These are phyloP conservation scores for Hypoxylon sp. DNA, from an alignment of 2,329 filamentous ascomycete species.

Conservation along the genomic window DNA sequence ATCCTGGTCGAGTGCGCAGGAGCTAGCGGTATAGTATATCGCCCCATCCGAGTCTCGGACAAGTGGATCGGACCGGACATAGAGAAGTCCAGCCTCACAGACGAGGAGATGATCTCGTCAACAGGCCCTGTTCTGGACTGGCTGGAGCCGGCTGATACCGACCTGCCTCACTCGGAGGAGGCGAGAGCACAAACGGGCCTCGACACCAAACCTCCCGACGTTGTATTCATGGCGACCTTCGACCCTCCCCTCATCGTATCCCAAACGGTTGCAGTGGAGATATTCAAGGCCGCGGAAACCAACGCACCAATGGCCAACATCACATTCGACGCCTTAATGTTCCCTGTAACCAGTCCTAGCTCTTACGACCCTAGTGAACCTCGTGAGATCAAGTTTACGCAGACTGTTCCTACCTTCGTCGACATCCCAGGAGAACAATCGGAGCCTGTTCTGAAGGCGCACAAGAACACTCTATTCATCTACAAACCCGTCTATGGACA, in stretches of 20 bases:
- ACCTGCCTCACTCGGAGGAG: constrained; percentile 58
- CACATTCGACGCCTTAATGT: constrained; percentile 65
- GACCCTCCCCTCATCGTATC: constrained; percentile 78
- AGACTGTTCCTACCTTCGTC: constrained; percentile 54
- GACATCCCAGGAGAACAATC: constrained; percentile 38
- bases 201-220: constrained; percentile 69
- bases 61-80: constrained; percentile 75
- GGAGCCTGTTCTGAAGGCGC: constrained; percentile 47
- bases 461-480: constrained; percentile 71
- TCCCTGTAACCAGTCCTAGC: constrained; percentile 60
- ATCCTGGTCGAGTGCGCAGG: constrained; percentile 71
- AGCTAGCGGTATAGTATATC: constrained; percentile 50
- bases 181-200: constrained; percentile 61
- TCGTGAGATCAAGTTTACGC: constrained; percentile 61
- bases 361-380: constrained; percentile 65
- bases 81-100: constrained; percentile 62
- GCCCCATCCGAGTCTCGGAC: constrained; percentile 74
- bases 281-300: constrained; percentile 65
- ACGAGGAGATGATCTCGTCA: constrained; percentile 50
- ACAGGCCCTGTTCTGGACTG: constrained; percentile 66
- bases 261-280: constrained; percentile 66
- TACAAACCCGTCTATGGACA: constrained; percentile 77
- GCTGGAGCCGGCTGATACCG: constrained; percentile 74
- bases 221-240: constrained; percentile 77
- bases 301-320: constrained; percentile 52